phyloP scores from a whole-genome alignment of 164 flowering plant species.

The Vitis amurensis region DNA sequence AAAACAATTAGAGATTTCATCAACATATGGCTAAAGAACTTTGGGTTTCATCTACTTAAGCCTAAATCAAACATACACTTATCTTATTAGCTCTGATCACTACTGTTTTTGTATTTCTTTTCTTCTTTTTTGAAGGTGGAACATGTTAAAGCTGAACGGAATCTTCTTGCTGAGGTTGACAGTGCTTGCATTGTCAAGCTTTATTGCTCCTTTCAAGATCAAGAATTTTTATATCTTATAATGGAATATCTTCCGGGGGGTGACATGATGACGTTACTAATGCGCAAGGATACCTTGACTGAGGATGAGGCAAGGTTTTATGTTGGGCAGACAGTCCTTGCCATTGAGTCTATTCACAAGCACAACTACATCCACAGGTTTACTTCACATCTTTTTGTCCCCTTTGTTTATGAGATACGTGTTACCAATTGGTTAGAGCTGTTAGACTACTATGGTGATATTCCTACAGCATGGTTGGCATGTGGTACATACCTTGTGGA shows the following conservation, averaged over 20 bases:
- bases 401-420: no score
- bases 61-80: no score
- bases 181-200: constrained; percentile 52
- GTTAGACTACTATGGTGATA: no score
- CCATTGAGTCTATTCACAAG: constrained; percentile 59
- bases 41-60: no score
- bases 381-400: no score
- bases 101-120: no score
- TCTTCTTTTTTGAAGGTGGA: constrained; percentile 33
- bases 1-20: no score
- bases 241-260: constrained; percentile 66
- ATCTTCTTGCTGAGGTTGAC: constrained; percentile 59
- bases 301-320: constrained; percentile 57
- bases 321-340: constrained; percentile 49
- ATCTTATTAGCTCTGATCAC: no score
- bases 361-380: constrained; percentile 61
- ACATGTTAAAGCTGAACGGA: constrained; percentile 59
- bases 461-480: no score
- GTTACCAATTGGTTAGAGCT: no score
- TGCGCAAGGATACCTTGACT: constrained; percentile 52
- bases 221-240: constrained; percentile 47
- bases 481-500: no score
- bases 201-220: constrained; percentile 59
- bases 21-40: no score
- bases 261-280: constrained; percentile 58